Evolutionary conservation across 2,329 filamentous ascomycete species (phyloP), one percentile per base, ranked within the genome.

Genomic region (Paecilomyces niveus): DNA sequence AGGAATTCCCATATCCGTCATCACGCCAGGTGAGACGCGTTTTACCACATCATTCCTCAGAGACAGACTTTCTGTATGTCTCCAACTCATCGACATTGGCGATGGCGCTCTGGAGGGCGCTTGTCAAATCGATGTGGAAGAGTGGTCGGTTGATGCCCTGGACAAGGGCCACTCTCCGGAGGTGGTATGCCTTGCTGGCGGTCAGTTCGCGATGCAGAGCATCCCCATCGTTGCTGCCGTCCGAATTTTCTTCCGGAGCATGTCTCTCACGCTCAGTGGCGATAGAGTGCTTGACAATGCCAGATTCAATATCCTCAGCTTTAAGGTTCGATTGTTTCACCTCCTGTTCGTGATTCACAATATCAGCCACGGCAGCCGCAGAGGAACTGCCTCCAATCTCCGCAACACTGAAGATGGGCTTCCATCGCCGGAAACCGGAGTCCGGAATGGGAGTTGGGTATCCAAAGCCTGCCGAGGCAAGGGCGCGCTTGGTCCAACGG

Each of bases 41-140:
- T 26, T 21, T 29, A 26, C 11, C 3, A 22, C 15, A 26, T 24
- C 26, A 52, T 53, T 21, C 22, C 50, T 29, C n/a, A 13, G 29
- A 22, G 3, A 31, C 5, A 50, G 39, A 7, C 24, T 55, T 54
- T n/a, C 29, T 29, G 18, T 50, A 53, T 51, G 57, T 54, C 53
- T 51, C 56, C 9, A 57, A 33, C 58, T 67, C 64, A 73, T 90
- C 84, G 0, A 90, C 83, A 65, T 95, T 96, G 31, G 87, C 85
- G 66, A 97, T 85, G 2, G 92, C 93, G 66, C 88, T 91, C 74
- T 97, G 90, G 65, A 97, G 75, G 6, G 94, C 94, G 68, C 87
- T 92, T 3, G 90, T 94, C 55, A 97, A 76, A 72, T 97, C 94
- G 56, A 96, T 85, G 71, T 99, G 94, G 83, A 99, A 97, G 65